Evolutionary conservation across 2,329 filamentous ascomycete species (phyloP), one percentile per base, ranked within the genome.

Genomic region (Aspergillus niger): DNA sequence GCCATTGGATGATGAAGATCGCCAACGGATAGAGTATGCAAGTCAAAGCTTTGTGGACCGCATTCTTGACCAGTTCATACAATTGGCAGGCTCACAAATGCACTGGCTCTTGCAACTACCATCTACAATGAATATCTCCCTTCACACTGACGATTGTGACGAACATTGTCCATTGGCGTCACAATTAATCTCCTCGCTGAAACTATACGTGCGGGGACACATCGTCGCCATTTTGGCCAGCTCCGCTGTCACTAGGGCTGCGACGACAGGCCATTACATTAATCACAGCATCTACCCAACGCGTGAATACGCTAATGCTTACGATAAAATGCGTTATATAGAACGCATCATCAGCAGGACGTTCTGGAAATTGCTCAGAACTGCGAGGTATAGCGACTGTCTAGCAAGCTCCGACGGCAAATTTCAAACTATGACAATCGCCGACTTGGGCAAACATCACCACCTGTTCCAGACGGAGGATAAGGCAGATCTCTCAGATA

Each of bases 1-100:
- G 2, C 69, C 77, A 10, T 67, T 85, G 2, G 81, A 82, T 8
- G 85, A 88, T 58, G 82, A 85, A 55, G 79, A 85, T 57, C 75
- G 79, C 11, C 86, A 87, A 56, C 74, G 82, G 3, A 80, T 88
- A 2, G 83, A 87, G 64, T 85, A 88, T 68, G 85, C 86, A 7
- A 83, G 83, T 22, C 80, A 81, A 26, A 79, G 77, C 8, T 78
- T 89, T 43, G 71, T 81, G 2, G 81, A 83, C 8, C 77, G 84
- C 7, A 74, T 86, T 15, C 60, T 75, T 10, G 61, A 67, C 15
- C 63, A 70, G 10, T 73, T 78, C 39, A 44, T 73, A n/a, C 50
- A 69, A 17, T 69, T 81, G 8, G 58, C 71, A 0, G 74, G 72
- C 38, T 57, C 59, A 13, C 63, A 74, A 13, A 77, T 80, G 75